phyloP scores from a whole-genome alignment of 2,329 filamentous ascomycete genomes.

The Aspergillus proliferans region DNA sequence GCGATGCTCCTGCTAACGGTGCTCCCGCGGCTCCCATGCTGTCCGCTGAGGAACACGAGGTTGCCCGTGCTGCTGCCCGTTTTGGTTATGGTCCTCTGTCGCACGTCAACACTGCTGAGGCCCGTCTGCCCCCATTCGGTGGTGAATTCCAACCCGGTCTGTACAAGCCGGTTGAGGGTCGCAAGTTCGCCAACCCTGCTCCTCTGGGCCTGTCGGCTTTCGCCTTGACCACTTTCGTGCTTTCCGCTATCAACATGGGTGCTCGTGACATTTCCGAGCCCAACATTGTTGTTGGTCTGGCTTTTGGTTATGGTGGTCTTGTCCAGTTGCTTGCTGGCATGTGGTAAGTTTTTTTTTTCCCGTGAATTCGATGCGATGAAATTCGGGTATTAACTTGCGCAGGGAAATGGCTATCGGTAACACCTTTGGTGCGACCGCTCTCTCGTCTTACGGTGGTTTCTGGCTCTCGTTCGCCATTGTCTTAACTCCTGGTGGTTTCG shows the following conservation, averaged over 20 bases:
- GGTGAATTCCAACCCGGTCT: slow-evolving; percentile 68
- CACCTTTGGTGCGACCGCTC: slow-evolving; percentile 75
- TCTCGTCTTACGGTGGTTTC: slow-evolving; percentile 78
- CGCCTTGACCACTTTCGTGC: slow-evolving; percentile 75
- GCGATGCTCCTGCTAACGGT: neutral
- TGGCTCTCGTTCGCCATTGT: slow-evolving; percentile 72
- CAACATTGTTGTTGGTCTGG: slow-evolving; percentile 62
- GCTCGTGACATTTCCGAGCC: slow-evolving; percentile 54
- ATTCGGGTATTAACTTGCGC: slow-evolving; percentile 2
- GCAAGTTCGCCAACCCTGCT: slow-evolving; percentile 73
- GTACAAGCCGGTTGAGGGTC: slow-evolving; percentile 56
- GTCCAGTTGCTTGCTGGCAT: slow-evolving; percentile 77
- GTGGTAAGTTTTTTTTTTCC: slow-evolving; percentile 55
- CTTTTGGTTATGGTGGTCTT: slow-evolving; percentile 70
- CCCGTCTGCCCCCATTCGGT: slow-evolving; percentile 57
- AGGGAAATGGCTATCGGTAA: slow-evolving; percentile 86
- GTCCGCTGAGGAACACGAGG: slow-evolving; percentile 40
- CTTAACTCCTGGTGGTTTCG: slow-evolving; percentile 61
- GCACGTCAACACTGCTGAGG: slow-evolving; percentile 41
- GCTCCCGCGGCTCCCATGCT: slow-evolving; percentile 25
- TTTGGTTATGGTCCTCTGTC: slow-evolving; percentile 49
- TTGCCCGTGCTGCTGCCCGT: slow-evolving; percentile 39
- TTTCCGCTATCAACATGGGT: slow-evolving; percentile 67
- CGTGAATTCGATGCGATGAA: neutral
- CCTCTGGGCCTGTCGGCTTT: slow-evolving; percentile 72